A percentile compares a stretch with the other conserved stretches of the same genome.
Evolutionary conservation across 208 protist genomes (phyloP).

Genomic region (Wallacemonas sp.): DNA sequence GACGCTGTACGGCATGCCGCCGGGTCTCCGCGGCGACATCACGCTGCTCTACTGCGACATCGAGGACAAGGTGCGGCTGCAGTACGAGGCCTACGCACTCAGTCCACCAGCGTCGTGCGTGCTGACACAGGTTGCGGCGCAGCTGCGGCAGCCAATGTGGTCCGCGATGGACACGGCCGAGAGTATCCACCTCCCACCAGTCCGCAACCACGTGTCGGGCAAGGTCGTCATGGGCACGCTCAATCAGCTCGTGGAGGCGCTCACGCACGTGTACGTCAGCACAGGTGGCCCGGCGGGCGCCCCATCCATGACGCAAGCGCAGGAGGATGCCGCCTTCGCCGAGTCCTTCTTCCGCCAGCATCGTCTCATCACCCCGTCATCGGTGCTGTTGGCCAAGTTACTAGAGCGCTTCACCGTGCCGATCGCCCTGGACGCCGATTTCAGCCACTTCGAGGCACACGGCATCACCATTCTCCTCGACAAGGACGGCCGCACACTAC

Average conservation of each 20-base stretch:
- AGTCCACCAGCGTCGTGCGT: conserved; percentile 23
- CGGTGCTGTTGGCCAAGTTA: conserved; percentile 56
- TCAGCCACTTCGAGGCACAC: conserved; percentile 44
- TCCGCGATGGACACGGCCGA: conserved; percentile 45
- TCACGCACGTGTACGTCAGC: conserved; percentile 53
- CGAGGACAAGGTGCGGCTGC: conserved; percentile 22
- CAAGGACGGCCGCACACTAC: conserved; percentile 20
- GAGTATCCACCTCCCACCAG: conserved; percentile 25
- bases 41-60: conserved; percentile 28
- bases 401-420: conserved; percentile 64
- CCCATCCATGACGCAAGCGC: conserved; percentile 14
- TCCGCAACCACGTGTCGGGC: conserved; percentile 23
- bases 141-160: conserved; percentile 52
- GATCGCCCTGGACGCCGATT: conserved; percentile 37
- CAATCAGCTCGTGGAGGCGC: conserved; percentile 63
- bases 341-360: conserved; percentile 59
- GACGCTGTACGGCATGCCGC: conserved; percentile 29
- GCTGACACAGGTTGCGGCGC: conserved; percentile 32
- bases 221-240: conserved; percentile 50
- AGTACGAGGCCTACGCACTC: conserved; percentile 35
- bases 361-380: conserved; percentile 48
- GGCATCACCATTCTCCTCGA: conserved; percentile 51
- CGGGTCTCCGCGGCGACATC: conserved; percentile 29
- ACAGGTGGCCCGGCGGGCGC: conserved; percentile 17
- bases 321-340: conserved; percentile 21